phyloP scores from a whole-genome alignment of 2,329 filamentous ascomycete genomes.

The Hirsutella rhossiliensis region DNA sequence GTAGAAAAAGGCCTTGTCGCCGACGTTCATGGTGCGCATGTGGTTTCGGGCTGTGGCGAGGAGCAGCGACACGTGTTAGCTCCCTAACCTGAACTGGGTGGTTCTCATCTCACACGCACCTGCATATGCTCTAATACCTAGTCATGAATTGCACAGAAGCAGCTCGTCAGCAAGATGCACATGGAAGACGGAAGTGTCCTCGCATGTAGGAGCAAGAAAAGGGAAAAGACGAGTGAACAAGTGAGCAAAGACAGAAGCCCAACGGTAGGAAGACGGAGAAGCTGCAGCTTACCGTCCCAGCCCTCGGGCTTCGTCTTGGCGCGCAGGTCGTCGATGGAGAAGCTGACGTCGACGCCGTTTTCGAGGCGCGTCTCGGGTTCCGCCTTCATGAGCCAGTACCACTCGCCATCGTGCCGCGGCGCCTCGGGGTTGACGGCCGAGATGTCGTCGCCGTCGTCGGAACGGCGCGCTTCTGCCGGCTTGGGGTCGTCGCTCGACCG shows the following conservation, averaged over 20 bases:
- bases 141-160: neutral
- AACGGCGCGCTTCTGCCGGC: conserved; percentile 2
- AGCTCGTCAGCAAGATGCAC: neutral
- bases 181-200: neutral
- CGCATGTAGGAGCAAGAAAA: neutral
- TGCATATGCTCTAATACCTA: conserved; percentile 37
- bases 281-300: conserved; percentile 64
- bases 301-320: conserved; percentile 65
- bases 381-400: conserved; percentile 76
- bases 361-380: conserved; percentile 81
- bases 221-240: neutral
- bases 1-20: conserved; percentile 93
- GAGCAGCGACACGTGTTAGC: neutral
- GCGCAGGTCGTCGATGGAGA: conserved; percentile 84
- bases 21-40: conserved; percentile 79
- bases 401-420: conserved; percentile 26
- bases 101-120: conserved; percentile 15
- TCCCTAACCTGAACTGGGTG: neutral
- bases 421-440: conserved; percentile 25
- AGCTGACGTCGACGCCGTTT: conserved; percentile 79
- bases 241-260: too few relatives aligned
- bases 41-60: conserved; percentile 62
- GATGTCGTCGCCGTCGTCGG: conserved; percentile 20
- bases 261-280: too few relatives aligned
- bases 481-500: neutral